Base-by-base conservation (phyloP, 768 basidiomycete genomes). In the Ephemerocybe angulata region DNA sequence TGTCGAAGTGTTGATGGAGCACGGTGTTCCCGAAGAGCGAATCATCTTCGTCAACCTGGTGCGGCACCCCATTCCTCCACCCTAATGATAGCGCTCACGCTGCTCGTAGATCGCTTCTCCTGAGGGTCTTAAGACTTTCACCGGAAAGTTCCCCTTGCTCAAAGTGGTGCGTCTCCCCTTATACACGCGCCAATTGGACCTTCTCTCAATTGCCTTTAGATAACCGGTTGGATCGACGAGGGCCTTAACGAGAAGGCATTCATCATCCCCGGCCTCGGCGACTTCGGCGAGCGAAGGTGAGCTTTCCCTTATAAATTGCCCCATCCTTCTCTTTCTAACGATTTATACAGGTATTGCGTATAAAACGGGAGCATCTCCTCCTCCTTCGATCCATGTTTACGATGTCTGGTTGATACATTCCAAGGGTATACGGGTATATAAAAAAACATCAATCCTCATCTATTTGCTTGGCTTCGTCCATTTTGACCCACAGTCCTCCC, bases 11-110 rank as follows among this genome's bases (percentile, higher is more conserved):
- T 77, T 98, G 12, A 85, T 88, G 70, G 89, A 93, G 43, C 86
- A 93, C 63, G 91, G 90, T 19, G 97, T 99, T 28, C 87, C 90
- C 15, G 93, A 97, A 70, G 93, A 97, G 55, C 83, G 93, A 53
- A 96, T 98, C 57, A 89, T 97, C 60, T 97, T 98, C 71, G 83
- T 97, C 56, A 96, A 98, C 67, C 72, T 98, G 66, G 94, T 93
- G 53, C 51, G 82, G 55, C 7, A 33, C 24, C n/a, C 19, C 46
- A 13, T 25, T 24, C 38, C 6, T 28, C 24, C n/a, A 28, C 24
- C 30, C 24, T 31, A 33, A 21, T 57, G 55, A 46, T 53, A 10
- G n/a, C 10, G 52, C 21, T 41, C 41, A 27, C 13, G 41, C 24
- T 28, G 21, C 54, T 61, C n/a, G 40, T 15, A 95, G 94, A 87